Percentiles rank a stretch among this genome's conserved stretches.
These are phyloP conservation scores for Backusella liffmaniae DNA, from an alignment of 192 early-diverging fungal species.

Conservation along the genomic window DNA sequence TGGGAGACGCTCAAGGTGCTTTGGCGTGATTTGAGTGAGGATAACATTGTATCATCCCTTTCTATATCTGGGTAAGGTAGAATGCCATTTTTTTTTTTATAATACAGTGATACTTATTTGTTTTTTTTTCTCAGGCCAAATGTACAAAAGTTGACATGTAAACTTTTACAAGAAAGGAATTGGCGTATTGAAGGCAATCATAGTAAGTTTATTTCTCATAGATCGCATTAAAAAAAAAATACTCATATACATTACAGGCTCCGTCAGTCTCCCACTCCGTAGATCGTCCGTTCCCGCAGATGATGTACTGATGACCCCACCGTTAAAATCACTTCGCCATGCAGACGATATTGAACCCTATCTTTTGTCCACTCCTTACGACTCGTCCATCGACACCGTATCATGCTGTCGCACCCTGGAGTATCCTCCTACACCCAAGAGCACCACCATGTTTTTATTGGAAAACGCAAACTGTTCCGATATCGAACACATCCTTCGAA, in stretches of 20 bases:
- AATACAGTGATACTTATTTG: background rate
- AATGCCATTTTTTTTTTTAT: no score
- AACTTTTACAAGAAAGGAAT: slow-evolving; percentile 19
- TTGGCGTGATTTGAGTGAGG: slow-evolving; percentile 19
- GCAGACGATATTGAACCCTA: slow-evolving; percentile 16
- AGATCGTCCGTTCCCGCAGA: slow-evolving; percentile 7
- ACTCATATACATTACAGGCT: background rate
- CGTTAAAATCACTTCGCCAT: background rate
- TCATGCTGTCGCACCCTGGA: background rate
- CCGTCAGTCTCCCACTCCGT: slow-evolving; percentile 10
- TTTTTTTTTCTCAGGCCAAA: slow-evolving; percentile 10
- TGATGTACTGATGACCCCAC: slow-evolving; percentile 4
- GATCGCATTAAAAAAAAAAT: background rate
- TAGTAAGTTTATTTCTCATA: background rate
- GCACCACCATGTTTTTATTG: background rate
- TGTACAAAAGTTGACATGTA: slow-evolving; percentile 28
- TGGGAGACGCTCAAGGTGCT: slow-evolving; percentile 32
- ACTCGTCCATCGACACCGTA: slow-evolving; percentile 16
- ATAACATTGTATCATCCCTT: slow-evolving; percentile 14
- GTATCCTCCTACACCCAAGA: slow-evolving; percentile 4
- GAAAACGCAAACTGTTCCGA: background rate
- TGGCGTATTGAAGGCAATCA: slow-evolving; percentile 6
- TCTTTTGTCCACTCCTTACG: slow-evolving; percentile 6
- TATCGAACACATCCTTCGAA: slow-evolving; percentile 8
- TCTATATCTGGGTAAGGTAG: slow-evolving; percentile 10